Conservation (phyloP, 306 rosid species). For the Vigna radiata region DNA sequence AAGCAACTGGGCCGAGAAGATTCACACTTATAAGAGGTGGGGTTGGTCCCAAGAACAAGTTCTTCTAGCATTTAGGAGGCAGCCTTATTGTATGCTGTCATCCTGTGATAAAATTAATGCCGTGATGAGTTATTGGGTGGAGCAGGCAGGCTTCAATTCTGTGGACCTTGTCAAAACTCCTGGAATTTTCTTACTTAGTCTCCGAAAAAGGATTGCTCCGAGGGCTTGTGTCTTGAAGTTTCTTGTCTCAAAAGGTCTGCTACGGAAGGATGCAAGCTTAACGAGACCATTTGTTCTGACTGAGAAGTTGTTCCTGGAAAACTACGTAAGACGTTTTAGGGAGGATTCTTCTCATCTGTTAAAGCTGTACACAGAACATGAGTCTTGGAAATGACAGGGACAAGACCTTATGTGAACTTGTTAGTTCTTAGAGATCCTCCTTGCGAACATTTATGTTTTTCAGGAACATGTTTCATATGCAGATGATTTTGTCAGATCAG, state of each 20-base stretch:
- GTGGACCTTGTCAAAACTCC: conserved; percentile 16
- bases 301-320: conserved; percentile 45
- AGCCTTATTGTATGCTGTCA: conserved; percentile 43
- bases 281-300: background rate
- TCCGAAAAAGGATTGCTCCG: conserved; percentile 57
- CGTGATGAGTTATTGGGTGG: conserved; percentile 50
- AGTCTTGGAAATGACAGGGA: background rate
- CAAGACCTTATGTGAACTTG: background rate
- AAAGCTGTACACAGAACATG: background rate
- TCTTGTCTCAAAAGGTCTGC: conserved; percentile 53
- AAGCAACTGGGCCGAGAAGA: background rate
- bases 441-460: background rate
- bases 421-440: background rate
- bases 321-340: conserved; percentile 38
- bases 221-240: conserved; percentile 49
- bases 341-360: conserved; percentile 17
- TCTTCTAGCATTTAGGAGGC: conserved; percentile 37
- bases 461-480: background rate
- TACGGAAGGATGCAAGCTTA: conserved; percentile 34
- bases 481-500: background rate
- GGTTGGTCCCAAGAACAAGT: background rate
- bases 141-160: conserved; percentile 45
- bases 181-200: conserved; percentile 25
- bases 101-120: conserved; percentile 53
- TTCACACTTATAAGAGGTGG: conserved; percentile 5